Evolutionary conservation across 305 asterid species (phyloP).

Genomic region (Rubia balearica): DNA sequence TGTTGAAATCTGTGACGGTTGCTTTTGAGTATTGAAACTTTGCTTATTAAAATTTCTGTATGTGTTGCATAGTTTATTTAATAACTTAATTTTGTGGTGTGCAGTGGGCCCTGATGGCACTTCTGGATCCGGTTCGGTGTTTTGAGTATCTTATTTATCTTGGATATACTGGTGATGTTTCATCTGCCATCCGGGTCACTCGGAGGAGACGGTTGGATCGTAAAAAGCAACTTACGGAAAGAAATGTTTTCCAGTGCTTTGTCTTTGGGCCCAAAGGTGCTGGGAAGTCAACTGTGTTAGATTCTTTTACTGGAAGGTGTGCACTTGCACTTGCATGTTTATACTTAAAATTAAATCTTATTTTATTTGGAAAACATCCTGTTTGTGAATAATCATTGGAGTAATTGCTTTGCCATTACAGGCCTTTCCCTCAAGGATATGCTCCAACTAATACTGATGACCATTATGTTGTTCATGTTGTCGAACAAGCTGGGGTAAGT

Average conservation of each 20-base stretch:
- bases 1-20: background rate
- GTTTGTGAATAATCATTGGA: background rate
- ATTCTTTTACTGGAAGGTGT: slow-evolving; percentile 79
- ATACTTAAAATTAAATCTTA: background rate
- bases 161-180: slow-evolving; percentile 85
- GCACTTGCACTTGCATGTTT: slow-evolving; percentile 9
- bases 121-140: slow-evolving; percentile 75
- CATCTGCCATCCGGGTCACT: slow-evolving; percentile 75
- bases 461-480: slow-evolving; percentile 61
- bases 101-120: slow-evolving; percentile 98
- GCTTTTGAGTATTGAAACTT: background rate
- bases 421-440: slow-evolving; percentile 76
- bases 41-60: background rate
- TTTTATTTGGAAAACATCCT: slow-evolving; percentile 10
- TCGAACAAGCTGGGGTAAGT: slow-evolving; percentile 67
- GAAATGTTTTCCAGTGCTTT: slow-evolving; percentile 83
- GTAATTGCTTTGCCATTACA: slow-evolving; percentile 25
- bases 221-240: slow-evolving; percentile 79
- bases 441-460: slow-evolving; percentile 50
- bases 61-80: background rate
- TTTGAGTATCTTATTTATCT: slow-evolving; percentile 82
- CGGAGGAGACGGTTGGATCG: slow-evolving; percentile 88
- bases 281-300: slow-evolving; percentile 77
- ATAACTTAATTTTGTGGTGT: slow-evolving; percentile 13
- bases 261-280: slow-evolving; percentile 92